phyloP scores from a whole-genome alignment of 148 eudicot genomes.

The Arbutus unedo region DNA sequence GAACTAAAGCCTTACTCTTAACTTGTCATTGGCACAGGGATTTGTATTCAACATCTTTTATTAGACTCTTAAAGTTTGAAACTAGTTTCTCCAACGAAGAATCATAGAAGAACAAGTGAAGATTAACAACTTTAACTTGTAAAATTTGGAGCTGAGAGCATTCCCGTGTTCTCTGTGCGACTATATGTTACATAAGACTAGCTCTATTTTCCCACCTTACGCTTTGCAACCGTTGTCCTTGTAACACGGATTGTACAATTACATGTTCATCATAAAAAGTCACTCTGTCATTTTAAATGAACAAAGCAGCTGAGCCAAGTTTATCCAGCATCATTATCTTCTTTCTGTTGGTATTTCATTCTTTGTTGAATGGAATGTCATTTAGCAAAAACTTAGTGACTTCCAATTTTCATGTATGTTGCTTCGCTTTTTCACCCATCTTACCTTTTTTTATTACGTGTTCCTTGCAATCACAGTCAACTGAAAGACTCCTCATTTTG shows the following conservation, averaged over 20 bases:
- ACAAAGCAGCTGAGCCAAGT: background rate
- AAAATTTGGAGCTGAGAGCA: background rate
- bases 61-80: background rate
- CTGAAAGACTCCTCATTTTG: constrained; percentile 81
- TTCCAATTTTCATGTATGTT: background rate
- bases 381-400: background rate
- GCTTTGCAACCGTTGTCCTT: background rate
- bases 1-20: constrained; percentile 1
- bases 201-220: background rate
- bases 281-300: background rate
- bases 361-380: background rate
- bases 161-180: background rate
- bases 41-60: constrained; percentile 2
- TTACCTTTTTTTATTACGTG: background rate
- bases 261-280: constrained; percentile 3
- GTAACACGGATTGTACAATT: background rate
- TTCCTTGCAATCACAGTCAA: constrained; percentile 55
- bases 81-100: background rate
- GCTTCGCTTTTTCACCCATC: background rate
- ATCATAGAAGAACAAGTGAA: background rate
- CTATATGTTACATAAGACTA: background rate
- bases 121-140: background rate
- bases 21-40: background rate
- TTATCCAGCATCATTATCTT: background rate
- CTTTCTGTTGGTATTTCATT: background rate